A percentile compares a stretch with the other conserved stretches of the same genome.
phyloP scores from a whole-genome alignment of 306 rosid genomes.

The cucumber (Cucumis sativus) region Cucumber_9930_V3 NC_026655.2:3908001-3908500 shows the following conservation, averaged over 20 bases:
- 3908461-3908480: too few relatives aligned
- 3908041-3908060: neutral
- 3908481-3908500: too few relatives aligned
- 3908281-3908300: constrained; percentile 37
- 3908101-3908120: neutral
- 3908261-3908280: constrained; percentile 69
- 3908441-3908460: neutral
- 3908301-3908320: constrained; percentile 36
- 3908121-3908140: constrained; percentile 1
- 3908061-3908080: neutral
- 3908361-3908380: neutral
- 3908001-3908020: neutral
- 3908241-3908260: constrained; percentile 58
- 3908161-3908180: neutral
- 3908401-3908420: neutral
- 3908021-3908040: neutral
- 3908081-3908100: neutral
- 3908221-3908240: constrained; percentile 40
- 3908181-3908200: constrained; percentile 22
- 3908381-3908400: neutral
- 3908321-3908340: constrained; percentile 42
- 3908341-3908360: constrained; percentile 7
- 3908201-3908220: constrained; percentile 60
- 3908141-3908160: neutral
- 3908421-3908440: neutral